Percentiles rank a stretch among this genome's conserved stretches.
Evolutionary conservation across 2,329 filamentous ascomycete genomes (phyloP).

Genomic region (Onygenales sp.): DNA sequence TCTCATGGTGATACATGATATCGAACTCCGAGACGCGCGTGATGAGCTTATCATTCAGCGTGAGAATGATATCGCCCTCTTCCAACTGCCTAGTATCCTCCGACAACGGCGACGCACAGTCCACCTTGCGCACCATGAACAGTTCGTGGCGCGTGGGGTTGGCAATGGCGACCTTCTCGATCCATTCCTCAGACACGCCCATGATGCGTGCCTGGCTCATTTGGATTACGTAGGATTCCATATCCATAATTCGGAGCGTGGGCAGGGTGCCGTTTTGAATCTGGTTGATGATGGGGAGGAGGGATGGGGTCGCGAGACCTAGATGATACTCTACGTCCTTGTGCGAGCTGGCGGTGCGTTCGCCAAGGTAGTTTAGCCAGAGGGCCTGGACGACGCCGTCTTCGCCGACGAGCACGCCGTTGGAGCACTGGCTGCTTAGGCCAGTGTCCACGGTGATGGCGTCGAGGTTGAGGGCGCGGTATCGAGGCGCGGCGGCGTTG

Average conservation of each 20-base stretch:
- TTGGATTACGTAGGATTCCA: constrained; percentile 89
- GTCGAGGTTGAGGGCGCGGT: constrained; percentile 90
- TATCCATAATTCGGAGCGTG: constrained; percentile 78
- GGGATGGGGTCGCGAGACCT: constrained; percentile 76
- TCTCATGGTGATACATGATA: constrained; percentile 85
- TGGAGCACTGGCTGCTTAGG: constrained; percentile 82
- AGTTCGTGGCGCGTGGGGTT: constrained; percentile 92
- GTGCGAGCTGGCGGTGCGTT: constrained; percentile 66
- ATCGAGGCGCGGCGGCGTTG: constrained; percentile 81
- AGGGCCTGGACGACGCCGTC: constrained; percentile 90
- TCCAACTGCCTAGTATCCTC: constrained; percentile 54
- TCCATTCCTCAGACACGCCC: constrained; percentile 95
- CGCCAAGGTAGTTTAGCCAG: constrained; percentile 94
- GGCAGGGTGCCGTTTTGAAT: constrained; percentile 70
- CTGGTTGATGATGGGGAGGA: constrained; percentile 79
- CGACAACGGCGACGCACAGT: constrained; percentile 45
- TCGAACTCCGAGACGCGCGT: constrained; percentile 89
- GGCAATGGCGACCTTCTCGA: constrained; percentile 74
- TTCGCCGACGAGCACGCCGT: constrained; percentile 79
- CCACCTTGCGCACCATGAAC: constrained; percentile 94
- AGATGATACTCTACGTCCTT: constrained; percentile 96
- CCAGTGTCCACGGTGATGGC: constrained; percentile 95
- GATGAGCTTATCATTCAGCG: constrained; percentile 82
- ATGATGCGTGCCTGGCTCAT: constrained; percentile 97
- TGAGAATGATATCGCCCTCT: constrained; percentile 88